Base-by-base conservation (phyloP, 768 basidiomycete genomes). In the Lentinula detonsa region DNA sequence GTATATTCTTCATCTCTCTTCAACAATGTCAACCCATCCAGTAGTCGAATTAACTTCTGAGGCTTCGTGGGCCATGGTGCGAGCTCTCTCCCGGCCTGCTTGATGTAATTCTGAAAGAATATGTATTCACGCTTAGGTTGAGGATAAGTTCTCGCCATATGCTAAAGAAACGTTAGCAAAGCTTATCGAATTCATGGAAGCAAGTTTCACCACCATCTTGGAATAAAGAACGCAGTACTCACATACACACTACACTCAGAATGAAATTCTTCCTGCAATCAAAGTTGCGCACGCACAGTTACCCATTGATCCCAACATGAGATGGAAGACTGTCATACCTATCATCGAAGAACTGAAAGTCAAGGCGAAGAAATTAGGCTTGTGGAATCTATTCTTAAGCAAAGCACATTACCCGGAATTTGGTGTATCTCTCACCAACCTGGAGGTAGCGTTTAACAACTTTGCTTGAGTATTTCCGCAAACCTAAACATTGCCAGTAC, bases 351-450 rank as follows among this genome's bases (percentile, higher is more conserved):
- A 91, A 59, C 82, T 99, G 65, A 97, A 98, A 76, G 79, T 69
- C 63, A 93, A 90, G 72, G 97, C 96, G 0, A 91, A 87, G 76
- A 83, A 84, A 69, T 83, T 86, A 31, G 97, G 97, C 2, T 80
- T 99, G 42, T 99, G 97, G 97, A 98, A 98, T 70, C 80, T 99
- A 40, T 98, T 98, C 80, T 79, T 98, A 64, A 94, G 91, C 83
- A 93, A 94, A 75, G 81, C 85, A 33, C 96, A 97, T 70, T 98
- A 96, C 71, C 95, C 94, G 7, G 79, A 90, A 65, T 82, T 85
- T 68, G 96, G 96, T 45, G 89, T 94, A 5, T 88, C 89, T n/a
- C 78, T 98, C 65, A 88, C 87, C 15, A 98, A 98, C 73, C 80
- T 99, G 50, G 97, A 99, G 82, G 94, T 94, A 64, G 49, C 59